These are phyloP conservation scores for Skeletonema marinoi DNA, from an alignment of 108 stramenopile species.

Conservation along the genomic window DNA sequence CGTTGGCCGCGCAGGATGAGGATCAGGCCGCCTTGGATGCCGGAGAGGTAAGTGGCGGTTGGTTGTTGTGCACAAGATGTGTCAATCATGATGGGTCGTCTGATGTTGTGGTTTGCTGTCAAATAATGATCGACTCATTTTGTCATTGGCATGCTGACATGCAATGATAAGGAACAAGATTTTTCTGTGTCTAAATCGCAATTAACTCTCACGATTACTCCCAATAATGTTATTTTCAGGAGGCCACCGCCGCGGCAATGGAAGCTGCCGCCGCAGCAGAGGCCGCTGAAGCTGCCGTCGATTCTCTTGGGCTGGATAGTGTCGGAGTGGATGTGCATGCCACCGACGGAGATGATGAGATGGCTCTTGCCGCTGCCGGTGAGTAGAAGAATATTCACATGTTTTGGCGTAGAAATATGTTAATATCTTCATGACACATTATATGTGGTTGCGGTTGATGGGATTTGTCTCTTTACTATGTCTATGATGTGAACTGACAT, in stretches of 20 bases:
- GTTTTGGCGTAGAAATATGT: background rate
- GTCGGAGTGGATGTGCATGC: constrained; percentile 5
- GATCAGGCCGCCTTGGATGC: background rate
- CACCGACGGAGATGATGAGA: constrained; percentile 13
- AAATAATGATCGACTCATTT: too few relatives aligned
- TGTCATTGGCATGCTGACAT: background rate
- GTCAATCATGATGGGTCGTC: background rate
- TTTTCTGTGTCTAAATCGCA: too few relatives aligned
- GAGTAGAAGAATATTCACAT: background rate
- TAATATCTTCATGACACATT: background rate
- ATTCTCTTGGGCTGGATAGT: constrained; percentile 12
- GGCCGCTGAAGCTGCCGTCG: constrained; percentile 41
- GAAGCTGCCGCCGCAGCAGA: constrained; percentile 15
- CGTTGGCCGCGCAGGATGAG: background rate
- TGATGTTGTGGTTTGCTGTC: background rate
- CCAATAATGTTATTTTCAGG: background rate
- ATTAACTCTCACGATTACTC: background rate
- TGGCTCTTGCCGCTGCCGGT: constrained; percentile 33
- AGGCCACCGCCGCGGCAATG: constrained; percentile 6
- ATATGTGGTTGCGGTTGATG: too few relatives aligned
- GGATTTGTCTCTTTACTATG: too few relatives aligned
- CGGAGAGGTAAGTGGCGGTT: background rate
- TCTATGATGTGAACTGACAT: too few relatives aligned
- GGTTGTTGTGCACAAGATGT: background rate
- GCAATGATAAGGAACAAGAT: too few relatives aligned